Base-by-base conservation (phyloP, 441 rosid genomes). In the Arabidopsis hybrid region DNA sequence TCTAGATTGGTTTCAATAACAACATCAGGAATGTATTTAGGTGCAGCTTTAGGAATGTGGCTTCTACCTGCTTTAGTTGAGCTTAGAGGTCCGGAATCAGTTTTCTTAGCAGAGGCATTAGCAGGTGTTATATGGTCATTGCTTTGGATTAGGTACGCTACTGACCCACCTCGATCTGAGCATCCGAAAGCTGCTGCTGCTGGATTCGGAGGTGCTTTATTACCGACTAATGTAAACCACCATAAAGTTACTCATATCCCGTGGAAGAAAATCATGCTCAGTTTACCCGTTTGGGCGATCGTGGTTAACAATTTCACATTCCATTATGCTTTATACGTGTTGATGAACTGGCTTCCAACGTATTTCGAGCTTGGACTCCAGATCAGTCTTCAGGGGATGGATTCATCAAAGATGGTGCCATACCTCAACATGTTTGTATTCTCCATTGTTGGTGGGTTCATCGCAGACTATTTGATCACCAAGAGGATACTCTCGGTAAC, bases 1-100 rank as follows among this genome's bases (percentile, higher is more conserved):
- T 94, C 99, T 73, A 89, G 97, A 77, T 85, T 97, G n/a, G 99
- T 94, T 74, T 92, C 99, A 1, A 92, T 94, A 72, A 90, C 99
- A 13, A 94, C 92, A 18, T 94, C 95, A 0, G 99, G 97, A 59
- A 94, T 94, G 99, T 94, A 94, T 80, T 83, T 94, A 49, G 97
- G 99, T 51, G 97, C 97, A 46, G 97, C 99, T 60, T 84, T 88
- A 79, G 97, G 97, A 53, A 94, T 92, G 97, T 95, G 93, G 79
- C 11, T 88, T 65, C 97, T 94, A 72, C 97, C 99, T 5, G 87
- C 85, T 76, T 84, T 94, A 51, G 97, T 94, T 78, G 93, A 94
- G 81, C 74, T 86, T 60, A 79, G 79, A 65, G 99, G 97, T 26
- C 97, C 99, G 0, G 85, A 87, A 78, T 89, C 97, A 57, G 97